phyloP scores from a whole-genome alignment of 257 asterid species.

The Penstemon barbatus region DNA sequence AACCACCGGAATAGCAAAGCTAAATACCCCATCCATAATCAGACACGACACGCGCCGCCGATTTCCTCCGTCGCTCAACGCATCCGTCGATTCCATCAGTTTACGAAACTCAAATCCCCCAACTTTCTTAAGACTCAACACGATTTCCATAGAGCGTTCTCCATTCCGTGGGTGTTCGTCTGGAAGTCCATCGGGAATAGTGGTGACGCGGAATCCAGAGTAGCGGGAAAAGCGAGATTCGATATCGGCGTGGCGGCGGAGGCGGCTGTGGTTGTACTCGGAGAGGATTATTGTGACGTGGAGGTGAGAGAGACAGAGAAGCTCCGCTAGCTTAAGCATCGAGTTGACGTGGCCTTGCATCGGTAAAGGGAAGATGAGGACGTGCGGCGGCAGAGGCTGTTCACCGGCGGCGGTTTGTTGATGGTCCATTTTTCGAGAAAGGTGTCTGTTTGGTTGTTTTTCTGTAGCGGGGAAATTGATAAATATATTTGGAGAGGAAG shows the following conservation, averaged over 20 bases:
- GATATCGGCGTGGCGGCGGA: slow-evolving; percentile 37
- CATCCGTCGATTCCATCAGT: slow-evolving; percentile 43
- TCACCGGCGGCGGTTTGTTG: no score
- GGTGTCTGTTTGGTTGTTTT: no score
- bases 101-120: slow-evolving; percentile 35
- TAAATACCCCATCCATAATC: slow-evolving; percentile 51
- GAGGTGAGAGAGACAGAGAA: slow-evolving; percentile 45
- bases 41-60: slow-evolving; percentile 45
- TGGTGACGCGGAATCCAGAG: slow-evolving; percentile 44
- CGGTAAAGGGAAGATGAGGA: slow-evolving; percentile 63
- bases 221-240: slow-evolving; percentile 38
- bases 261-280: slow-evolving; percentile 50
- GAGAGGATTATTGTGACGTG: slow-evolving; percentile 57
- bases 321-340: slow-evolving; percentile 66
- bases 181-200: slow-evolving; percentile 55
- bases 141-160: slow-evolving; percentile 35
- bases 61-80: slow-evolving; percentile 22
- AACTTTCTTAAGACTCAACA: slow-evolving; percentile 39
- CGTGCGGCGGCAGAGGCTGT: slow-evolving; percentile 36
- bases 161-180: slow-evolving; percentile 55
- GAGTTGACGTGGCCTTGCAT: slow-evolving; percentile 63
- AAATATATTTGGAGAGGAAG: no score
- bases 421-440: no score
- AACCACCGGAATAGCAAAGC: slow-evolving; percentile 57
- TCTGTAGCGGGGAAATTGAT: no score